Evolutionary conservation across 2,329 filamentous ascomycete species (phyloP).

Genomic region (Exophiala aquamarina): DNA sequence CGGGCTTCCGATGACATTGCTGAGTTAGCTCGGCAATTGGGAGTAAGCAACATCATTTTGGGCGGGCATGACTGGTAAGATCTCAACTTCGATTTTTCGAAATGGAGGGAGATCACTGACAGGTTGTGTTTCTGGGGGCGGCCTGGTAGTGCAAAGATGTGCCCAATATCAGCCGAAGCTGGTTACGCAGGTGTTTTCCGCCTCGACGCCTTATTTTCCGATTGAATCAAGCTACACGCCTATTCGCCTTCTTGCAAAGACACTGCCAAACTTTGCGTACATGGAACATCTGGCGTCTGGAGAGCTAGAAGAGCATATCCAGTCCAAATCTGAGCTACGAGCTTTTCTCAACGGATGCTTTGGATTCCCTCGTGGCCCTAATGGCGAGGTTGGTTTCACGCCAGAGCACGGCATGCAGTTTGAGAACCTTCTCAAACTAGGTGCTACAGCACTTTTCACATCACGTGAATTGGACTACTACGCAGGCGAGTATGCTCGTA

Average conservation of each 20-base stretch:
- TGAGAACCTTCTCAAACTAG: slow-evolving; percentile 60
- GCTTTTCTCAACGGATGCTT: slow-evolving; percentile 71
- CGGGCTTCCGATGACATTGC: slow-evolving; percentile 72
- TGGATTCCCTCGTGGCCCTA: slow-evolving; percentile 62
- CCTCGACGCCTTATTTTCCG: slow-evolving; percentile 72
- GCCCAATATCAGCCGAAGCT: slow-evolving; percentile 72
- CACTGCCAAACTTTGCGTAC: slow-evolving; percentile 72
- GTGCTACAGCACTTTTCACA: slow-evolving; percentile 53
- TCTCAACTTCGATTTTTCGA: too few relatives aligned
- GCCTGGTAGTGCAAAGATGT: slow-evolving; percentile 70
- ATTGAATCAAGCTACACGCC: slow-evolving; percentile 55
- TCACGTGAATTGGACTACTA: slow-evolving; percentile 76
- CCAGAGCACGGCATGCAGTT: slow-evolving; percentile 63
- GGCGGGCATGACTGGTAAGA: slow-evolving; percentile 83
- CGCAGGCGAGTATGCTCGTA: slow-evolving; percentile 64
- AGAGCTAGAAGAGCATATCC: slow-evolving; percentile 60
- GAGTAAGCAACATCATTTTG: slow-evolving; percentile 65
- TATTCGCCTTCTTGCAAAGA: slow-evolving; percentile 58
- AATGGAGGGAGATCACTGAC: neutral
- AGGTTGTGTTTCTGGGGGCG: slow-evolving; percentile 50
- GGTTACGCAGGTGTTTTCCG: slow-evolving; percentile 70
- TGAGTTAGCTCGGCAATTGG: slow-evolving; percentile 63
- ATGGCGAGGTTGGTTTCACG: slow-evolving; percentile 59
- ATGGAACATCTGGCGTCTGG: slow-evolving; percentile 75
- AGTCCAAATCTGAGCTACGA: slow-evolving; percentile 61